Evolutionary conservation across 176 grass and related monocot species (phyloP), one percentile per base, ranked within the genome.

Genomic region (Chloris gayana): DNA sequence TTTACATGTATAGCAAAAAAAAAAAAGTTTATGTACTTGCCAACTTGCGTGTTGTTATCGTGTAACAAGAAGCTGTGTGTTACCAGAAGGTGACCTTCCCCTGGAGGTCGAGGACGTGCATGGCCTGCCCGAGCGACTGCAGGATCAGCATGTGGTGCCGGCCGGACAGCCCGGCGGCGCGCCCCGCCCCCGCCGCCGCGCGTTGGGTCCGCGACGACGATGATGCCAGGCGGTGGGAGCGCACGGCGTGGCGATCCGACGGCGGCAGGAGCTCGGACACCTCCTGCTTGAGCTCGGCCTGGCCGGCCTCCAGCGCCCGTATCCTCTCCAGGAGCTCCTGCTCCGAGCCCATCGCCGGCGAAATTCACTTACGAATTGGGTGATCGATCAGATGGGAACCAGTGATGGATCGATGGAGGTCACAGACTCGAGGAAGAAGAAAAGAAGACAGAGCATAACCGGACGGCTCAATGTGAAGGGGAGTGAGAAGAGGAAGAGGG

Each of bases 91-190:
- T 81, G 77, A 98, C 69, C 77, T 73, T 76, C 1, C 89, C 85
- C 1, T 94, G 74, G 57, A 85, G 85, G 46, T 94, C 78, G 4
- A 98, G 72, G 29, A 98, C 84, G 56, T 98, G 92, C 13, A 94
- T 87, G 15, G 89, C 87, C 84, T 98, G 95, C 10, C 92, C 95
- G 87, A 98, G 85, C 14, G 89, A 94, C 58, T 92, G 83, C 70
- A 97, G 21, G 68, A 90, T 76, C 47, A 71, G 76, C 56, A 83
- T 10, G 74, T 85, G 86, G 70, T 97, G 89, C 64, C 80, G 84
- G 50, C 84, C 83, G 13, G 94, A 85, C 79, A 94, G 35, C 24
- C 64, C 72, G 39, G 76, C 65, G 60, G 5, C 19, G 51, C 41
- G 41, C 8, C 41, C 41, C 41, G 7, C 5, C 5, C 34, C 41